A percentile compares a stretch with the other conserved stretches of the same genome.
These are phyloP conservation scores for Oenanthe javanica DNA, from an alignment of 140 eudicot genomes.

Conservation along the genomic window DNA sequence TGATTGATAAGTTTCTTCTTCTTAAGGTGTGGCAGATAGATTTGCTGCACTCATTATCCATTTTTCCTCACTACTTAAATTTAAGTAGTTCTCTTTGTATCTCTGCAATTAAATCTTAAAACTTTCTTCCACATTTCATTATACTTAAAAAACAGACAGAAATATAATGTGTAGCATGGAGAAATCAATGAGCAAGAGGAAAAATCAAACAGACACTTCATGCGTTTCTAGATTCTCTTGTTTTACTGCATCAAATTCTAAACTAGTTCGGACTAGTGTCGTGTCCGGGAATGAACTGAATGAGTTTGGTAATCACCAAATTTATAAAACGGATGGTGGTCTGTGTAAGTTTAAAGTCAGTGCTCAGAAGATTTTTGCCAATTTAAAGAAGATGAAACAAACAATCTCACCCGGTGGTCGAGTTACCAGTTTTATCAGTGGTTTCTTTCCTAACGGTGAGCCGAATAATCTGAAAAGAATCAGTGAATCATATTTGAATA, in stretches of 20 bases:
- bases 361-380: constrained; percentile 49
- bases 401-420: constrained; percentile 75
- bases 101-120: background rate
- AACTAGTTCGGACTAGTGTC: constrained; percentile 30
- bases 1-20: constrained; percentile 22
- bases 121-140: too few species aligned
- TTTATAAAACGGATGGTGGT: constrained; percentile 17
- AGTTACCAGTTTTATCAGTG: constrained; percentile 41
- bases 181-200: constrained; percentile 20
- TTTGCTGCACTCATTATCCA: constrained; percentile 8
- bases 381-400: constrained; percentile 61
- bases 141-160: background rate
- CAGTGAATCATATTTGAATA: constrained; percentile 11
- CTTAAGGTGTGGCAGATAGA: background rate
- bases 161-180: constrained; percentile 39
- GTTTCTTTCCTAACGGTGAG: constrained; percentile 45
- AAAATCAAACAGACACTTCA: constrained; percentile 21
- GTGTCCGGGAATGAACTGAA: constrained; percentile 7
- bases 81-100: constrained; percentile 12
- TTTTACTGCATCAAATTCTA: constrained; percentile 36
- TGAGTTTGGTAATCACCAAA: constrained; percentile 16
- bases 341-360: constrained; percentile 37
- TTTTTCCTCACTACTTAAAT: constrained; percentile 17
- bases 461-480: constrained; percentile 26
- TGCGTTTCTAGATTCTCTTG: constrained; percentile 57